Base-by-base conservation (phyloP, 78 protist genomes). In the Dictyostelium capitatum region DNA sequence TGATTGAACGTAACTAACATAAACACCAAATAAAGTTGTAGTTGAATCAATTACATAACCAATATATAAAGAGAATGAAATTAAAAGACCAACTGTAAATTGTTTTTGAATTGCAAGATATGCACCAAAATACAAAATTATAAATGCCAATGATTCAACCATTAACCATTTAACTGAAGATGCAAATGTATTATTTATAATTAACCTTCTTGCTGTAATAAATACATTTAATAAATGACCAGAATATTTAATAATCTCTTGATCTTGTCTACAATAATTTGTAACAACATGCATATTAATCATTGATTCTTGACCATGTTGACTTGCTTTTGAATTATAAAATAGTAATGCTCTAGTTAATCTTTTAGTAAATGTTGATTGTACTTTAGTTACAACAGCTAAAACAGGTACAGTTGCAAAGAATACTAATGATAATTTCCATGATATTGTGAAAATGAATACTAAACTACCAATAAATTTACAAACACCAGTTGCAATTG, bases 381-480 rank as follows among this genome's bases (percentile, higher is more conserved):
- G 93, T 25, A 87, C 56, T 65, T 87, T 70, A 17, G 93, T 87
- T 6, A 65, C 79, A 62, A 78, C 62, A 1, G 72, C 85, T 6
- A 87, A 41, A 5, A 87, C 72, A 3, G 93, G 93, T 32, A 87
- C 67, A 17, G 93, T 77, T 9, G 73, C 93, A 77, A 87, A 87
- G 79, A 87, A 87, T 3, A 84, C 84, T 10, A 87, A 78, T 6
- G 93, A 87, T 3, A 87, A 37, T n/a, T 87, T 87, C 93, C 93
- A 87, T 23, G 85, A 77, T 28, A 87, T 87, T 25, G 93, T 50
- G 17, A 87, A 87, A n/a, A 87, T 62, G 79, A 87, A 87, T 62
- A 87, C 93, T 12, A 87, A 87, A 64, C 77, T 54, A 51, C 93
- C 93, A 59, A 87, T 84, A 77, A 87, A 87, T 50, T 87, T 87